Base-by-base conservation (phyloP, 805 yeast genomes). In the Brettanomyces nanus region DNA sequence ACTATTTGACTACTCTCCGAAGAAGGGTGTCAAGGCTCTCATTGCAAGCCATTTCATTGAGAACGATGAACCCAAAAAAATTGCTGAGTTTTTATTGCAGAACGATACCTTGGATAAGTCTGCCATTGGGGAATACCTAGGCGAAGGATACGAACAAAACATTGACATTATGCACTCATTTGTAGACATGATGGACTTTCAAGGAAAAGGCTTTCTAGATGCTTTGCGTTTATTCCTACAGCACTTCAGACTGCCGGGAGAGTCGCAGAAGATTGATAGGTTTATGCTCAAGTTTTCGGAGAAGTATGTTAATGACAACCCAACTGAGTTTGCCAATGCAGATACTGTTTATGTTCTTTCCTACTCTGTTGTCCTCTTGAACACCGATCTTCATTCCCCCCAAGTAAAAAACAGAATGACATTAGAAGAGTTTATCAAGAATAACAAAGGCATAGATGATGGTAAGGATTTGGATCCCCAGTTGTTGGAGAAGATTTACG, bases 201-300 rank as follows among this genome's bases (percentile, higher is more conserved):
- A 71, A 4, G 68, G 69, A 25, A 56, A 71, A 46, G 65, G 77
- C 1, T 87, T 92, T 54, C 87, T 89, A 13, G 95, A 81, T 48
- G 94, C 97, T 0, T 66, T 92, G 65, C 73, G 98, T 47, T 66
- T 63, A 13, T 86, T 86, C 52, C 68, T 92, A 42, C 98, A 94
- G 54, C 71, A 77, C 34, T 94, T 92, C 63, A 71, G 98, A 57
- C 70, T 92, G 42, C 98, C 99, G 2, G 99, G 99, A 36, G 99
- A 92, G 62, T 89, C 96, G 4, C 99, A 92, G 63, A 90, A 92
- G 54, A 90, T 92, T 55, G 98, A 92, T 66, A 73, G 99, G 49
- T 86, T 80, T 55, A 85, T 94, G 96, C 73, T 92, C 56, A 90
- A 92, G 54, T 94, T 94, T 66, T 98, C 98, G 4, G 95, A 86